Evolutionary conservation across 2,329 filamentous ascomycete genomes (phyloP).

Genomic region (Ascochyta fabae): DNA sequence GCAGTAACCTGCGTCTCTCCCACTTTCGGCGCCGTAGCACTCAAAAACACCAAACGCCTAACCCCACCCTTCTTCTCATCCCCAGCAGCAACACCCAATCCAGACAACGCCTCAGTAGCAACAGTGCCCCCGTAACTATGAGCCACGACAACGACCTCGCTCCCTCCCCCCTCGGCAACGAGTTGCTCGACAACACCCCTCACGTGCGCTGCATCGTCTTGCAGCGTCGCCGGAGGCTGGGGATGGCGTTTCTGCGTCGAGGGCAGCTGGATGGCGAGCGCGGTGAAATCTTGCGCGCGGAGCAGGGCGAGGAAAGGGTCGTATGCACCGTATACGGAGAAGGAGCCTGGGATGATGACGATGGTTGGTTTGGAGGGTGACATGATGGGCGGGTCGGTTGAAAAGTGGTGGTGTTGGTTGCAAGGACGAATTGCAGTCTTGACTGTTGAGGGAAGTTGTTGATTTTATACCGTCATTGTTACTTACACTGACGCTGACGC

Average conservation of each 20-base stretch:
- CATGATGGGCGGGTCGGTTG: background rate
- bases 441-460: background rate
- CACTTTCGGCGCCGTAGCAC: slow-evolving; percentile 19
- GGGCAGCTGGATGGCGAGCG: slow-evolving; percentile 21
- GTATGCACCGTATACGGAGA: slow-evolving; percentile 21
- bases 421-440: background rate
- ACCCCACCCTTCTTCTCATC: slow-evolving; percentile 30
- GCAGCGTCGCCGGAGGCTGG: slow-evolving; percentile 23
- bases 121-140: slow-evolving; percentile 26
- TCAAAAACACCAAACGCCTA: slow-evolving; percentile 23
- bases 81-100: background rate
- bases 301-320: slow-evolving; percentile 13
- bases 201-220: slow-evolving; percentile 40
- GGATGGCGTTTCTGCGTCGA: slow-evolving; percentile 22
- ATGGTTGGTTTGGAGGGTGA: slow-evolving; percentile 18
- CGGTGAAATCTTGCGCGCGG: slow-evolving; percentile 16
- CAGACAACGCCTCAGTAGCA: slow-evolving; percentile 17
- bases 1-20: slow-evolving; percentile 17
- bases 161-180: slow-evolving; percentile 28
- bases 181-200: slow-evolving; percentile 24
- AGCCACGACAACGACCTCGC: slow-evolving; percentile 37
- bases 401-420: background rate
- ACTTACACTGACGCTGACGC: background rate
- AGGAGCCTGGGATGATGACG: slow-evolving; percentile 32
- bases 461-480: background rate